Conservation (phyloP, 495 filamentous ascomycete species). For the Penicillium antarcticum region DNA sequence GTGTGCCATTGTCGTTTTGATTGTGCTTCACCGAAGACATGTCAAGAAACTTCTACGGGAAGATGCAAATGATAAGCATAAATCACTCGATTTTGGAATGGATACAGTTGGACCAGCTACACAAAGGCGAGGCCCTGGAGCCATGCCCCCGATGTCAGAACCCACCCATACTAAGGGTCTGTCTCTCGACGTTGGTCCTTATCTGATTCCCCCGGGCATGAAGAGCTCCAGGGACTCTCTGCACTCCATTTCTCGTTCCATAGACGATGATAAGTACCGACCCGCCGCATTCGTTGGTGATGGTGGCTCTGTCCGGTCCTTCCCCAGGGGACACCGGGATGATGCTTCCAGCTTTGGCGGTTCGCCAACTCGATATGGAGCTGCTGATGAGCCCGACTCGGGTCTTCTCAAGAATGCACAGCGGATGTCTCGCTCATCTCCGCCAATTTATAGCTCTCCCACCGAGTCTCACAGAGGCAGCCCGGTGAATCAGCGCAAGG, state of each 20-base stretch:
- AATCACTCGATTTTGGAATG: constrained; percentile 90
- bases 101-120: constrained; percentile 41
- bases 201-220: constrained; percentile 79
- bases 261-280: constrained; percentile 81
- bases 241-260: constrained; percentile 73
- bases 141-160: constrained; percentile 23
- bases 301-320: constrained; percentile 53
- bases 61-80: constrained; percentile 84
- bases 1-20: constrained; percentile 60
- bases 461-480: constrained; percentile 15
- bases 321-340: constrained; percentile 45
- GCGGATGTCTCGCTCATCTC: constrained; percentile 61
- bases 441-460: constrained; percentile 37
- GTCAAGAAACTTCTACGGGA: constrained; percentile 69
- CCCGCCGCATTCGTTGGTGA: constrained; percentile 62
- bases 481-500: constrained; percentile 7
- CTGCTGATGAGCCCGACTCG: constrained; percentile 55
- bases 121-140: constrained; percentile 41
- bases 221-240: constrained; percentile 80
- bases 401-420: constrained; percentile 61
- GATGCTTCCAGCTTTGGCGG: constrained; percentile 63
- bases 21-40: constrained; percentile 76
- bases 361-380: constrained; percentile 38
- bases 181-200: constrained; percentile 76
- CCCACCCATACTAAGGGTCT: constrained; percentile 62